Percentiles rank a stretch among this genome's conserved stretches.
These are phyloP conservation scores for Ophiostoma sp. DNA, from an alignment of 2,329 filamentous ascomycete species.

Conservation along the genomic window DNA sequence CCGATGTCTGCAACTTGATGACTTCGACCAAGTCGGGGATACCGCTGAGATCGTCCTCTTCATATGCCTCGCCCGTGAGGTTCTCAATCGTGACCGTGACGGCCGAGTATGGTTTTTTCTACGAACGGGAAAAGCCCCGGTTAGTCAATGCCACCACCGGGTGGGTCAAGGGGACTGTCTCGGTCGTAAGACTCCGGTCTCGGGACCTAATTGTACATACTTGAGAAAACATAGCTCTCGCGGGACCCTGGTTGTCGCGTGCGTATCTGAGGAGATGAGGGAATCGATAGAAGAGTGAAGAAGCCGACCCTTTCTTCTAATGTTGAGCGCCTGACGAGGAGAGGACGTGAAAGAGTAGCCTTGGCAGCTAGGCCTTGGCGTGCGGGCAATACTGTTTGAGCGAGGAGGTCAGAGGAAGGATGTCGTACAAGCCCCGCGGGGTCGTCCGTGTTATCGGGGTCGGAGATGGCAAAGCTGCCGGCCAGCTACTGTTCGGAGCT, in stretches of 20 bases:
- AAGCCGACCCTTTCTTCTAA: background rate
- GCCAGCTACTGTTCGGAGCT: background rate
- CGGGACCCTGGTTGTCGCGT: background rate
- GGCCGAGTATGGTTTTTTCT: constrained; percentile 88
- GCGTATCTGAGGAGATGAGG: background rate
- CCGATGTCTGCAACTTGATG: constrained; percentile 82
- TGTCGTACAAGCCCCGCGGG: background rate
- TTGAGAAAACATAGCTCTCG: constrained; percentile 20
- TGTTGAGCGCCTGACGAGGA: background rate
- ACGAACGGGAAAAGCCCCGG: background rate
- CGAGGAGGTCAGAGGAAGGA: background rate
- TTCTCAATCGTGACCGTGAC: constrained; percentile 91
- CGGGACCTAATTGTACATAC: background rate
- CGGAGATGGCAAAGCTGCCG: background rate
- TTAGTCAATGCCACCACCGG: background rate
- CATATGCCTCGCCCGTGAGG: constrained; percentile 83
- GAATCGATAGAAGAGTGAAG: background rate
- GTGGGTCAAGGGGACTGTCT: background rate
- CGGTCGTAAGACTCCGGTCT: background rate
- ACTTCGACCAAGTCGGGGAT: constrained; percentile 94
- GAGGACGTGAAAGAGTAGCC: background rate
- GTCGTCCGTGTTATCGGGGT: background rate
- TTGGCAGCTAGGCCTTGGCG: background rate
- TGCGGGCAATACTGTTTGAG: background rate
- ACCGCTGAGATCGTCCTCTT: constrained; percentile 87